Evolutionary conservation across 768 basidiomycete species (phyloP), one percentile per base, ranked within the genome.

Genomic region (Hygrocybe coccinea): DNA sequence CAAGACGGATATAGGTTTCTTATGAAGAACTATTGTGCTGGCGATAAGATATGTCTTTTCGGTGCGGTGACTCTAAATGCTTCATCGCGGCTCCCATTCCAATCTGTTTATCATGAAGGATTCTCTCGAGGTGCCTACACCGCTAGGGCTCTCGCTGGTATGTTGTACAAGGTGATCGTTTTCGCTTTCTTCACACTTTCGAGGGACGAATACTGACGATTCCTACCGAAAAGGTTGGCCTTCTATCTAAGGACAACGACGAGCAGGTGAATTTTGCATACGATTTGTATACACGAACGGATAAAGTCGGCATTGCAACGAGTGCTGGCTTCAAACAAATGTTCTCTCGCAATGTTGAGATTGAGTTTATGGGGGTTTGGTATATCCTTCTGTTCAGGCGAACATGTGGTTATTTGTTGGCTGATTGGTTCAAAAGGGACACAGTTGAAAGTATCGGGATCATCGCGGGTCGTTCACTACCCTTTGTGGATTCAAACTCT

Each of bases 331-430:
- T 89, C 69, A 91, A 90, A 69, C 64, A 75, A 58, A 86, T 85
- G 0, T 92, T 88, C 65, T 86, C 82, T 51, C 79, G 74, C 34
- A 67, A 71, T n/a, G 85, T 91, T 6, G 70, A 76, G 17, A 76
- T 91, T n/a, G 86, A 90, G 12, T 91, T 91, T 52, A 67, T 93
- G 46, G 90, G 90, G 1, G 83, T 89, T 46, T 91, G 88, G 88
- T 87, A 60, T 22, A 79, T 60, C 15, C 5, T 38, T 24, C 29
- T 41, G 17, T 14, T 47, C 45, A 21, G 25, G 3, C 21, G 22
- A 33, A 21, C 4, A 1, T 34, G 5, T 35, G 38, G 9, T 17
- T 34, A 7, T 37, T 36, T 3, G 15, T 3, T 39, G 9, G 36
- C 39, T 7, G 22, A 36, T 39, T 25, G 21, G n/a, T 44, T 38